A percentile compares a stretch with the other conserved stretches of the same genome.
Evolutionary conservation across 345 rosid species (phyloP).

Genomic region (Eucalyptus rudis): DNA sequence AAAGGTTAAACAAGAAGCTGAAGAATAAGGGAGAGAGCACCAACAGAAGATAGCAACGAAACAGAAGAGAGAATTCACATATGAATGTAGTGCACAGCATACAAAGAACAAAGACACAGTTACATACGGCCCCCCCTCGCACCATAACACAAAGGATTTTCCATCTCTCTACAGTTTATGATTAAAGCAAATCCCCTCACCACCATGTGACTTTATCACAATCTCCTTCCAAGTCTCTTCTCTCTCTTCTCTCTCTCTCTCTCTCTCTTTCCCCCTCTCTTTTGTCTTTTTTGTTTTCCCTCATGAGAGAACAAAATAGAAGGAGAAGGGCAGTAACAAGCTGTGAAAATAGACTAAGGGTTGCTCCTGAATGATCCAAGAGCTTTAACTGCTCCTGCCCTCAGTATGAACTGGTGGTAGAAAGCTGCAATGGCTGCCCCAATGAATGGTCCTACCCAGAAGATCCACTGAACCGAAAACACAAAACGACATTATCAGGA

Average conservation of each 20-base stretch:
- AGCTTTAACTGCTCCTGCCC: slow-evolving; percentile 4
- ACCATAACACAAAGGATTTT: not conserved
- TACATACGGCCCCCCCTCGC: not conserved
- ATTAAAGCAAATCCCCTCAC: not conserved
- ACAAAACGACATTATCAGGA: not conserved
- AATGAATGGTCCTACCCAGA: slow-evolving; percentile 15
- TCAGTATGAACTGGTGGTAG: slow-evolving; percentile 5
- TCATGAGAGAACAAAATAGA: not conserved
- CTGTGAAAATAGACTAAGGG: not conserved
- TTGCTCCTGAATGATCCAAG: slow-evolving; percentile 12
- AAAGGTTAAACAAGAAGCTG: not conserved
- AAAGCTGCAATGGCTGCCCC: slow-evolving; percentile 9
- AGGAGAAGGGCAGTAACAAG: not conserved
- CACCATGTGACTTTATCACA: not conserved
- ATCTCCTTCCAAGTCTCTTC: not conserved
- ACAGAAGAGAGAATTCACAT: not conserved
- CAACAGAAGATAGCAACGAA: not conserved
- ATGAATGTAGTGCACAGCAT: not conserved
- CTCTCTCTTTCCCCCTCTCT: not conserved
- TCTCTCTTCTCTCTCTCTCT: not conserved
- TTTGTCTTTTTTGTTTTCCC: not conserved
- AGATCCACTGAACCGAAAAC: slow-evolving; percentile 4
- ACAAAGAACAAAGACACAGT: not conserved
- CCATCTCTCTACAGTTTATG: not conserved
- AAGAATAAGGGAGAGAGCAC: not conserved